Base-by-base conservation (phyloP, 2,329 filamentous ascomycete genomes). In the Chrysoporthe austroafricana region DNA sequence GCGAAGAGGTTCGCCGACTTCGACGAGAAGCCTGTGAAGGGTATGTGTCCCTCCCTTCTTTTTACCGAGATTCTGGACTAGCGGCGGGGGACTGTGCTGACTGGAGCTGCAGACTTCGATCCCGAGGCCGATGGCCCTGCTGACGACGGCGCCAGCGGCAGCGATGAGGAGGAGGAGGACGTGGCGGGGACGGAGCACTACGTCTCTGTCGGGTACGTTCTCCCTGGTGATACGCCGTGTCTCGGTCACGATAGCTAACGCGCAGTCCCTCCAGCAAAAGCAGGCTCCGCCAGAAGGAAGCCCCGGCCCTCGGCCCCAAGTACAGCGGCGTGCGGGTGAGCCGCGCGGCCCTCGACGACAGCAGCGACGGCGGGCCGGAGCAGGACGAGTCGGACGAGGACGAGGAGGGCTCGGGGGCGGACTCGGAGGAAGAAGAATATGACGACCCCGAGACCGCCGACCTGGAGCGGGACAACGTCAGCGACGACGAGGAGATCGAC, bases 181-280 rank as follows among this genome's bases (percentile, higher is more conserved):
- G 79, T 86, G 69, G 84, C 84, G 13, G 93, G 91, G 26, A 91
- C 94, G 43, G 95, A 97, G 74, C 95, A 98, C 77, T 98, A 98
- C 76, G 86, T 91, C 56, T 79, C 85, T 63, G 92, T 97, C 43
- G 91, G 90, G 84, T 91, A 81, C 66, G 83, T 63, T 11, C 5
- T 50, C 11, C 4, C 57, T 56, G 36, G 62, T 1, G 21, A 42
- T 26, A 36, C 11, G 14, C 43, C 21, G 16, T 26, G 8, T 18
- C 57, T 56, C 14, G n/a, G 13, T 26, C 39, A 57, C 36, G n/a
- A 6, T 21, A 9, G 13, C 56, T 60, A 1, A 60, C 9, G 13
- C 63, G 36, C 66, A 71, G 44, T 64, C n/a, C 36, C 56, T 56
- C 13, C 36, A 90, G 89, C 26, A 96, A 94, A 83, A 96, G 91